Evolutionary conservation across 192 early-diverging fungal genomes (phyloP), one percentile per base, ranked within the genome.

Genomic region (Coemansia sp.): DNA sequence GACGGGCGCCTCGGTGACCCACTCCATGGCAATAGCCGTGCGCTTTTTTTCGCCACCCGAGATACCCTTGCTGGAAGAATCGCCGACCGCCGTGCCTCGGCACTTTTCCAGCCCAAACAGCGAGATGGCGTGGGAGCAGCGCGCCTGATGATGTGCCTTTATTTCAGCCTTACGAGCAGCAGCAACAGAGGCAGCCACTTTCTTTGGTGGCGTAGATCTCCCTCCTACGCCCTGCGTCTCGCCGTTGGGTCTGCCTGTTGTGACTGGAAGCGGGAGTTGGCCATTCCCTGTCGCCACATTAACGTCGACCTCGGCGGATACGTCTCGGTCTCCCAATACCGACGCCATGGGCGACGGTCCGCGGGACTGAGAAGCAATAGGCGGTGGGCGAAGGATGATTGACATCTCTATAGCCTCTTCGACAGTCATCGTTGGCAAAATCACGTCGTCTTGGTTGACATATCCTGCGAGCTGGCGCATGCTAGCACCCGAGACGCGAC

Each of bases 31-130:
- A 39, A 93, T 93, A 21, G 88, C 88, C 9, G 87, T 86, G 25
- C 92, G 89, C 67, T 91, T 91, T 45, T 87, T 84, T 67, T 92
- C 90, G 32, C 92, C 92, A 3, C 92, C 92, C 23, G 87, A 89
- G 9, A 93, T 74, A 19, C 90, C 92, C 73, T 91, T 90, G 64
- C 77, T 79, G n/a, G 74, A 66, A 1, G 84, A 60, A 41, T 86
- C 85, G 34, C 90, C 91, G 57, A 91, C 86, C 63, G 86, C 82
- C 19, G 94, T 92, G 66, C 90, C 73, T 58, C 85, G 85, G 53
- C 87, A 87, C 58, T 93, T 90, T 12, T 84, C 80, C 37, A 93
- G 70, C 50, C 86, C 84, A 39, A 93, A 77, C 45, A 87, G 76
- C 55, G 82, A 63, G 59, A 93, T 87, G 38, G 89, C 85, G 5